phyloP scores from a whole-genome alignment of 2,329 filamentous ascomycete genomes.

The Aspergillus transmontanensis region DNA sequence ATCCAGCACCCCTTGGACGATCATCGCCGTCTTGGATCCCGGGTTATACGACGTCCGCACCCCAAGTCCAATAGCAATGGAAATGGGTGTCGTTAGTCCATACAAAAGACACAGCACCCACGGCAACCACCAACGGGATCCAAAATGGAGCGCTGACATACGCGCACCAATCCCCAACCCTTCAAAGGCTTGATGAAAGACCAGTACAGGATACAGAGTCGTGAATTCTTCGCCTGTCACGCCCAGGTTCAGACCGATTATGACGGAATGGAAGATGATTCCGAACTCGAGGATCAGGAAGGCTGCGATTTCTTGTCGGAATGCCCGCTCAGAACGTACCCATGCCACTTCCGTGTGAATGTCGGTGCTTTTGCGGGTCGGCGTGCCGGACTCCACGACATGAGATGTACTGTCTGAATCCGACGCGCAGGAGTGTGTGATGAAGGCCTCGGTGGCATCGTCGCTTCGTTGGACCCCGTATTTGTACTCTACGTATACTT shows the following conservation, averaged over 20 bases:
- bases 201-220: constrained; percentile 61
- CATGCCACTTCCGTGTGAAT: constrained; percentile 5
- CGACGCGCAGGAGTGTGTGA: constrained; percentile 15
- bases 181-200: constrained; percentile 67
- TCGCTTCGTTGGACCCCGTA: constrained; percentile 42
- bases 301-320: constrained; percentile 42
- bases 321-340: constrained; percentile 29
- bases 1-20: constrained; percentile 52
- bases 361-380: neutral
- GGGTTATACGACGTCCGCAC: constrained; percentile 48
- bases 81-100: constrained; percentile 56
- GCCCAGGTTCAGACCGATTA: constrained; percentile 65
- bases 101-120: constrained; percentile 54
- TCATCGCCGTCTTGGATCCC: constrained; percentile 44
- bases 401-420: neutral
- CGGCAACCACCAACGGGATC: constrained; percentile 48
- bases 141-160: constrained; percentile 60
- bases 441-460: constrained; percentile 11
- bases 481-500: constrained; percentile 54
- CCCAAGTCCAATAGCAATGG: constrained; percentile 52
- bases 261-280: constrained; percentile 65
- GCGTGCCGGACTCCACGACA: neutral
- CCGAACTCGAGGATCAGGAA: constrained; percentile 59
- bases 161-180: constrained; percentile 64
- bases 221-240: constrained; percentile 61